A percentile compares a stretch with the other conserved stretches of the same genome.
phyloP scores from a whole-genome alignment of 163 green algal genomes.

The Scenedesmus sp. region DNA sequence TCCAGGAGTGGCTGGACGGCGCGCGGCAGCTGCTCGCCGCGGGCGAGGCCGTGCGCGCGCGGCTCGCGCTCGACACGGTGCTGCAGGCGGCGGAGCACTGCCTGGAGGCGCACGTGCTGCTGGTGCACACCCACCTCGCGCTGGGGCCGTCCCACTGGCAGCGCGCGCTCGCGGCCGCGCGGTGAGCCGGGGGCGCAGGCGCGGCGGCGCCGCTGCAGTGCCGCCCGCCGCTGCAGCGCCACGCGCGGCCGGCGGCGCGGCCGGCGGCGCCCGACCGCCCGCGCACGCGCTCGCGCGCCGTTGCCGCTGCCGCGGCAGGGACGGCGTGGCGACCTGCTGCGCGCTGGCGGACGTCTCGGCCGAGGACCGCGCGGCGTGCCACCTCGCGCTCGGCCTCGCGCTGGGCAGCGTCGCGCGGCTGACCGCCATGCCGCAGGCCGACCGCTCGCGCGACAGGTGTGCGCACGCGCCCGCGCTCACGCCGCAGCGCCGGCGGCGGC shows the following conservation, averaged over 20 bases:
- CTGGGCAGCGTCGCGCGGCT: conserved; percentile 38
- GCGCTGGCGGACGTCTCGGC: not conserved
- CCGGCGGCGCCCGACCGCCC: no score
- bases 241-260: not conserved
- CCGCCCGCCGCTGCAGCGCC: not conserved
- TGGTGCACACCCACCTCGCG: conserved; percentile 26
- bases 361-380: conserved; percentile 4
- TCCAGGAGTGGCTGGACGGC: conserved; percentile 19
- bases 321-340: conserved; percentile 2
- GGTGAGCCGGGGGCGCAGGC: not conserved
- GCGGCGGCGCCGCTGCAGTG: not conserved
- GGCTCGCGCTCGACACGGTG: conserved; percentile 19
- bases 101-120: conserved; percentile 23
- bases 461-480: no score
- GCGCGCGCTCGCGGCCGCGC: conserved; percentile 11
- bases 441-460: conserved; percentile 43
- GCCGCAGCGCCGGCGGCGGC: no score
- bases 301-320: not conserved
- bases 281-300: no score
- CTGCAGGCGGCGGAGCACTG: conserved; percentile 19
- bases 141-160: not conserved
- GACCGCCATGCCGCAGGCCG: conserved; percentile 42
- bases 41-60: not conserved
- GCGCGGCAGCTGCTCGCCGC: not conserved
- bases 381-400: conserved; percentile 36